Conservation (phyloP, 495 filamentous ascomycete genomes). For the Penicillium crystallinum region DNA sequence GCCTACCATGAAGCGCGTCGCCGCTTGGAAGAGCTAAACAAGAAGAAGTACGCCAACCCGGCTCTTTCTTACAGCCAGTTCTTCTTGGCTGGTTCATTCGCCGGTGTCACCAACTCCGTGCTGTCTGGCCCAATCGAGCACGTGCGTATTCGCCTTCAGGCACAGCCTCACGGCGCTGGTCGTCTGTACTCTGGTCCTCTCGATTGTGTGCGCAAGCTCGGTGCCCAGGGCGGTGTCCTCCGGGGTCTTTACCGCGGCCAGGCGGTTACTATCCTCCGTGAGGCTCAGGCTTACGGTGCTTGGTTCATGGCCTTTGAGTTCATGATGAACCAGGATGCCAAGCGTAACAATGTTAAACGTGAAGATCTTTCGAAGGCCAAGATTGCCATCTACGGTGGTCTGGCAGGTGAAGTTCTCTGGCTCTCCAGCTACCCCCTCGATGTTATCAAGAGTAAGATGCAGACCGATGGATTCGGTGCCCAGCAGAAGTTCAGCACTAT, state of each 20-base stretch:
- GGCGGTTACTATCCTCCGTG: conserved; percentile 77
- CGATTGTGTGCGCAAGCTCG: conserved; percentile 85
- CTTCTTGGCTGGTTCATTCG: conserved; percentile 85
- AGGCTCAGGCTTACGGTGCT: conserved; percentile 89
- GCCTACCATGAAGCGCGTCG: conserved; percentile 92
- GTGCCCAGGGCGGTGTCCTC: conserved; percentile 57
- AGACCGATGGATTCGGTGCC: conserved; percentile 83
- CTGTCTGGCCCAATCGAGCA: conserved; percentile 95
- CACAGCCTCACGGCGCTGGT: conserved; percentile 80
- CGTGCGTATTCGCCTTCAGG: conserved; percentile 94
- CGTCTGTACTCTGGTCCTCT: conserved; percentile 78
- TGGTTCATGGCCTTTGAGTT: conserved; percentile 97
- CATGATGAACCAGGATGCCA: conserved; percentile 85
- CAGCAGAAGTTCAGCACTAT: conserved; percentile 69
- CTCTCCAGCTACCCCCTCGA: conserved; percentile 90
- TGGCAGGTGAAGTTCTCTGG: conserved; percentile 94
- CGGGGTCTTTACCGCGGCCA: conserved; percentile 80
- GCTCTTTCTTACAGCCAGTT: conserved; percentile 75
- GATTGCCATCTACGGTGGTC: conserved; percentile 84
- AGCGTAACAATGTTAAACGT: conserved; percentile 65
- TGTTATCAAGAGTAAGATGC: conserved; percentile 99
- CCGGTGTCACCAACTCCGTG: conserved; percentile 82
- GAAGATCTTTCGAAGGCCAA: conserved; percentile 76
- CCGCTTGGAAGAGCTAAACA: conserved; percentile 70
- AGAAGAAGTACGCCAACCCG: conserved; percentile 44